Evolutionary conservation across 2,329 filamentous ascomycete species (phyloP).

Genomic region (Sclerotinia spermophila): DNA sequence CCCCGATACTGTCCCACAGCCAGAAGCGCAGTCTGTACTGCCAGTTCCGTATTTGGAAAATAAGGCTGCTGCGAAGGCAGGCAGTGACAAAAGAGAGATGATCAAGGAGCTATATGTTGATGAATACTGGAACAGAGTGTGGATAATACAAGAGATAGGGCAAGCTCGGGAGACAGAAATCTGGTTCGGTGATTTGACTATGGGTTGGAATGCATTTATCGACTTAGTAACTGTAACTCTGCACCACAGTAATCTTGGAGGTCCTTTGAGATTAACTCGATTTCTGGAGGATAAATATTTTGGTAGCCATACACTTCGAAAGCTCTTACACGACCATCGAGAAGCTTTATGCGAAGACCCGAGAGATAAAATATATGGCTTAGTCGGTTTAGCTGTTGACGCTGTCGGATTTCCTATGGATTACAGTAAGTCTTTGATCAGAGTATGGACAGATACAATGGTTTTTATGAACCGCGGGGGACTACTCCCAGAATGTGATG

Average conservation of each 20-base stretch:
- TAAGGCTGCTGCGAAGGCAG: background rate
- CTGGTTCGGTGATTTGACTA: constrained; percentile 24
- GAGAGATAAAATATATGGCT: constrained; percentile 35
- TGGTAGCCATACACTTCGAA: constrained; percentile 19
- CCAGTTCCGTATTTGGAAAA: background rate
- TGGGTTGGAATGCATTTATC: constrained; percentile 16
- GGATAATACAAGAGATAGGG: constrained; percentile 35
- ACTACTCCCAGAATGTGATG: background rate
- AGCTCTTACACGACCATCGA: constrained; percentile 28
- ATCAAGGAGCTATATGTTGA: constrained; percentile 15
- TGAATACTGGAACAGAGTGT: constrained; percentile 25
- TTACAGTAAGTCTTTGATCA: constrained; percentile 28
- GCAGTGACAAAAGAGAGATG: background rate
- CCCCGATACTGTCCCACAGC: background rate
- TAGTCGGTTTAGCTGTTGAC: constrained; percentile 33
- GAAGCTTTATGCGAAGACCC: constrained; percentile 31
- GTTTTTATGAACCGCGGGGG: constrained; percentile 24
- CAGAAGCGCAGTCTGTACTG: background rate
- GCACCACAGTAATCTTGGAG: background rate
- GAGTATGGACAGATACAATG: constrained; percentile 35
- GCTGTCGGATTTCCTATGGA: constrained; percentile 30
- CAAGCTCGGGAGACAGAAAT: constrained; percentile 27
- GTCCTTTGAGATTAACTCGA: constrained; percentile 24
- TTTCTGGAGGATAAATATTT: constrained; percentile 21
- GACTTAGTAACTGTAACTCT: background rate